Percentiles rank a stretch among this genome's conserved stretches.
phyloP scores from a whole-genome alignment of 2,329 filamentous ascomycete genomes.

The Metarhizium robertsii region DNA sequence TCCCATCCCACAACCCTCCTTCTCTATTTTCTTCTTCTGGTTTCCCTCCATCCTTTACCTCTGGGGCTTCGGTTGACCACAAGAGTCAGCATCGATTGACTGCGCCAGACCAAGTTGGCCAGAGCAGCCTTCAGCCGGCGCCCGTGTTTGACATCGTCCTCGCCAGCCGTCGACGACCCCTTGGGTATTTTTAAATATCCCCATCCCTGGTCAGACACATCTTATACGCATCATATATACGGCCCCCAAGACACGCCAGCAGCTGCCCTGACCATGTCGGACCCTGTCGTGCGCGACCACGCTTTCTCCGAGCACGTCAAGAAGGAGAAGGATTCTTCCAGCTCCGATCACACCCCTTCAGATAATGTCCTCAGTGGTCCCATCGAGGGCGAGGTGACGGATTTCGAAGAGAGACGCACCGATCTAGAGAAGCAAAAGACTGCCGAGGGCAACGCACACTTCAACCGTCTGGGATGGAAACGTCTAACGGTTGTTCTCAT shows the following conservation, averaged over 20 bases:
- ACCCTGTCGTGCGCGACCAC: slow-evolving; percentile 5
- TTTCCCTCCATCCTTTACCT: background rate
- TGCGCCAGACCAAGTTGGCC: background rate
- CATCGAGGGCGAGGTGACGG: slow-evolving; percentile 22
- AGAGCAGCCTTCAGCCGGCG: background rate
- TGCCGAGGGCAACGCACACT: slow-evolving; percentile 35
- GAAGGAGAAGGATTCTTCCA: slow-evolving; percentile 5
- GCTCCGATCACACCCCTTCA: slow-evolving; percentile 8
- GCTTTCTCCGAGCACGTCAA: slow-evolving; percentile 1
- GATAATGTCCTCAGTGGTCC: slow-evolving; percentile 18
- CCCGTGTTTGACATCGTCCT: too few species aligned
- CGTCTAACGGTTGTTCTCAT: slow-evolving; percentile 45
- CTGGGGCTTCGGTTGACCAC: background rate
- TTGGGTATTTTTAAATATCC: background rate
- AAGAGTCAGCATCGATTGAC: background rate
- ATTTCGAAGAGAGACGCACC: slow-evolving; percentile 27
- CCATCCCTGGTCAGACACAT: background rate
- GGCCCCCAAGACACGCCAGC: background rate
- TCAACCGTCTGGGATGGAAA: slow-evolving; percentile 47
- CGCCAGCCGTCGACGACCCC: too few species aligned
- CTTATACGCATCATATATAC: background rate
- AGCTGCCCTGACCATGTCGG: background rate
- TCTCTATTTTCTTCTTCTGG: background rate
- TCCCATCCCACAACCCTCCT: background rate
- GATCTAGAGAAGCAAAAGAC: slow-evolving; percentile 39